phyloP scores from a whole-genome alignment of 805 yeast species.

The Nakazawaea ambrosiae region DNA sequence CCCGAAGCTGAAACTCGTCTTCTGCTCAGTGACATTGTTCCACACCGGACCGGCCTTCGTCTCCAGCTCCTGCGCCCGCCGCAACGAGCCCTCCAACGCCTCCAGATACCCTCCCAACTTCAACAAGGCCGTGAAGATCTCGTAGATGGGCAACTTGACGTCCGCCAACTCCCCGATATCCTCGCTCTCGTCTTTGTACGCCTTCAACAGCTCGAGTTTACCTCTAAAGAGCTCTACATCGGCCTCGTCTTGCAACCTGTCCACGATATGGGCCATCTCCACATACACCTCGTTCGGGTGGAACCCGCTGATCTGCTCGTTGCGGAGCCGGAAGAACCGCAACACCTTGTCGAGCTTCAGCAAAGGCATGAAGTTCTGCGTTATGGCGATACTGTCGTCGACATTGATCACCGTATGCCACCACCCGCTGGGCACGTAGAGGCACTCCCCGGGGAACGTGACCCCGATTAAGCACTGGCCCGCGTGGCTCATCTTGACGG shows the following conservation, averaged over 20 bases:
- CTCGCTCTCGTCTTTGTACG: constrained; percentile 32
- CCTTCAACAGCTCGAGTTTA: constrained; percentile 16
- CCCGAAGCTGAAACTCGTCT: constrained; percentile 3
- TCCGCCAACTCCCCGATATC: constrained; percentile 54
- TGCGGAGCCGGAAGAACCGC: constrained; percentile 58
- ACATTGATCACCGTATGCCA: constrained; percentile 93
- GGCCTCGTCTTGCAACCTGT: constrained; percentile 13
- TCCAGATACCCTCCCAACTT: constrained; percentile 28
- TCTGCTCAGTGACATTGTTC: constrained; percentile 2
- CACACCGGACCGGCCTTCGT: constrained; percentile 23
- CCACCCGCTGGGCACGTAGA: constrained; percentile 95
- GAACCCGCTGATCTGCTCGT: constrained; percentile 76
- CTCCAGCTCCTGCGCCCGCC: constrained; percentile 18
- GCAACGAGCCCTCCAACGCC: constrained; percentile 28
- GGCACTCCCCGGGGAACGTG: constrained; percentile 75
- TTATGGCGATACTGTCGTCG: constrained; percentile 76
- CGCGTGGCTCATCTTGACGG: constrained; percentile 41
- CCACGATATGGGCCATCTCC: constrained; percentile 26
- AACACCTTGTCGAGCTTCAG: constrained; percentile 55
- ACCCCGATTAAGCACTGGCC: constrained; percentile 57
- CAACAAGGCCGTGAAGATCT: constrained; percentile 49
- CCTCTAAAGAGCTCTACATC: constrained; percentile 9
- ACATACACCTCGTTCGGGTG: constrained; percentile 44
- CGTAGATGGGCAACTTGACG: constrained; percentile 49
- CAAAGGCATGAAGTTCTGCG: constrained; percentile 81